These are phyloP conservation scores for Calonectria pteridis DNA, from an alignment of 2,329 filamentous ascomycete species.

Conservation along the genomic window DNA sequence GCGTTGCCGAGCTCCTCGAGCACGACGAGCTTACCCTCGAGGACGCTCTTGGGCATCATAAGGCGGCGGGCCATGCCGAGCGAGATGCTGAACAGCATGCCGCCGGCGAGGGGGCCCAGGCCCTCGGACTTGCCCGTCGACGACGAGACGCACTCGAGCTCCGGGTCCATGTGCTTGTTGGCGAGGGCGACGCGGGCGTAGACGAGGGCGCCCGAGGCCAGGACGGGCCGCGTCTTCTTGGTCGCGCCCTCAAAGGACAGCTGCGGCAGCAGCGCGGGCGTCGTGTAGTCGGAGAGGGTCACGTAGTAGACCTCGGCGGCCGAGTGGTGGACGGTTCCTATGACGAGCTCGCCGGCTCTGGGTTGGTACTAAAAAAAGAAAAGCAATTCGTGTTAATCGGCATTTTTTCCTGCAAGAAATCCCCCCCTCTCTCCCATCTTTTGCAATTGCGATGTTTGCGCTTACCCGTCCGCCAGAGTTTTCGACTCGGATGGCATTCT, in stretches of 20 bases:
- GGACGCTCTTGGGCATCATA: constrained; percentile 72
- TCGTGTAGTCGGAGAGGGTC: constrained; percentile 74
- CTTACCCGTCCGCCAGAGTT: constrained; percentile 76
- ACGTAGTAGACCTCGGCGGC: constrained; percentile 85
- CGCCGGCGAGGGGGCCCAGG: constrained; percentile 83
- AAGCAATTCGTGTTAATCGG: not conserved
- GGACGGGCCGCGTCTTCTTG: constrained; percentile 89
- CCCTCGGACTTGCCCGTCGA: constrained; percentile 91
- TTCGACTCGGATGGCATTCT: constrained; percentile 85
- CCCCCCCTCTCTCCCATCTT: not conserved
- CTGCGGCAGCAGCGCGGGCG: constrained; percentile 80
- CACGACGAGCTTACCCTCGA: constrained; percentile 76
- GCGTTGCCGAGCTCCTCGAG: constrained; percentile 82
- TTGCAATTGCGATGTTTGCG: constrained; percentile 7
- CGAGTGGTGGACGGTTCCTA: constrained; percentile 85
- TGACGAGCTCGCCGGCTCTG: constrained; percentile 84
- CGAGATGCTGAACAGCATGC: constrained; percentile 88
- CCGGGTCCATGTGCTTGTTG: constrained; percentile 86
- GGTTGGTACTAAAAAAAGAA: constrained; percentile 77
- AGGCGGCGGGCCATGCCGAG: constrained; percentile 85
- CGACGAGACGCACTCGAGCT: constrained; percentile 89
- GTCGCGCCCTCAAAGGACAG: constrained; percentile 93
- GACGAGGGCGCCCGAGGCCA: constrained; percentile 81
- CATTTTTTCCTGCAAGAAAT: too few relatives aligned
- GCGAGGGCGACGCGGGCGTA: constrained; percentile 87